Conservation (phyloP, 495 filamentous ascomycete species). For the Penicillium cinerascens region DNA sequence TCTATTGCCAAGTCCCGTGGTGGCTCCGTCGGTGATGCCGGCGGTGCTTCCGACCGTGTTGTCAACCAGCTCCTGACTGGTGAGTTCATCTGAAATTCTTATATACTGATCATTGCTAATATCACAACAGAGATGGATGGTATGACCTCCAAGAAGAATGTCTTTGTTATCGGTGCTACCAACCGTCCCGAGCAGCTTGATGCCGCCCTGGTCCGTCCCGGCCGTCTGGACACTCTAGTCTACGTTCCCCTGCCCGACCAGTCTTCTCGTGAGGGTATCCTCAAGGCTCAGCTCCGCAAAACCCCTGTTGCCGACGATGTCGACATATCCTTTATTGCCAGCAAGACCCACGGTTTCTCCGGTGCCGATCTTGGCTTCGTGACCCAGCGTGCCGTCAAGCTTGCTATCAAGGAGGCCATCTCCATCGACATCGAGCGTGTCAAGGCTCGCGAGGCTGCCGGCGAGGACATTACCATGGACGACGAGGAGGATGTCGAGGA, state of each 20-base stretch:
- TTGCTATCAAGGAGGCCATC: slow-evolving; percentile 99
- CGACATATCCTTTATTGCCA: slow-evolving; percentile 85
- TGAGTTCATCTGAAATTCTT: slow-evolving; percentile 43
- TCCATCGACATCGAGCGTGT: slow-evolving; percentile 77
- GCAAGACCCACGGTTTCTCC: slow-evolving; percentile 97
- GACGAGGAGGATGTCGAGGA: slow-evolving; percentile 78
- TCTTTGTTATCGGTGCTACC: slow-evolving; percentile 98
- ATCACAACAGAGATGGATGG: slow-evolving; percentile 87
- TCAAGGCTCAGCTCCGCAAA: slow-evolving; percentile 97
- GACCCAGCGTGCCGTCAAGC: slow-evolving; percentile 97
- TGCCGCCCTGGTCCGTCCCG: slow-evolving; percentile 94
- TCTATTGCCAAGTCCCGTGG: slow-evolving; percentile 99
- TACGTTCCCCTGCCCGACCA: slow-evolving; percentile 97
- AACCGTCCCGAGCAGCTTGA: slow-evolving; percentile 98
- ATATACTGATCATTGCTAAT: slow-evolving; percentile 24
- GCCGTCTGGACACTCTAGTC: slow-evolving; percentile 96
- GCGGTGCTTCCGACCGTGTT: slow-evolving; percentile 97
- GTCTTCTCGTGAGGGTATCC: slow-evolving; percentile 77
- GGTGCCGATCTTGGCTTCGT: slow-evolving; percentile 99
- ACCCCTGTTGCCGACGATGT: slow-evolving; percentile 88
- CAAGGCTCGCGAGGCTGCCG: slow-evolving; percentile 84
- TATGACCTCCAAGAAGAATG: slow-evolving; percentile 99
- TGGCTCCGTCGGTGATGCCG: slow-evolving; percentile 93
- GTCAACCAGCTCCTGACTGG: slow-evolving; percentile 98
- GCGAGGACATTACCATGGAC: slow-evolving; percentile 74